A percentile compares a stretch with the other conserved stretches of the same genome.
Conservation (phyloP, 352 stramenopile species). For the Globisporangium camurandrum region DNA sequence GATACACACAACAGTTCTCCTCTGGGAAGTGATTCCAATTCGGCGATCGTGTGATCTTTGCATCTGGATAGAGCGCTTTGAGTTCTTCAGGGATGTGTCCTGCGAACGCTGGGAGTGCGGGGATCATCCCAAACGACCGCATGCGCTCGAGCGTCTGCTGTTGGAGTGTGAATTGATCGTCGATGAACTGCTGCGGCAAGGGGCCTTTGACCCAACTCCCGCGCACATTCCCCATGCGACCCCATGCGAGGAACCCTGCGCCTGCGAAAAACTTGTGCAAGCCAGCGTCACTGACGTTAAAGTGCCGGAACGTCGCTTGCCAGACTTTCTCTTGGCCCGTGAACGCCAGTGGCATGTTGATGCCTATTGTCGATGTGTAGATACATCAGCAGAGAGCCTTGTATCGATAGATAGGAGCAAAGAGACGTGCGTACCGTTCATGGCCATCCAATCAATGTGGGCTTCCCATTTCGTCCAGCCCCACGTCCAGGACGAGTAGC, state of each 20-base stretch:
- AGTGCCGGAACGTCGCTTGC: slow-evolving; percentile 79
- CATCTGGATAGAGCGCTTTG: slow-evolving; percentile 50
- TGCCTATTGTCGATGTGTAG: slow-evolving; percentile 32
- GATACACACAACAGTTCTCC: slow-evolving; percentile 79
- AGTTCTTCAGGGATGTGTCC: slow-evolving; percentile 85
- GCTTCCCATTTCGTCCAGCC: slow-evolving; percentile 83
- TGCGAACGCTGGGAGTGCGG: slow-evolving; percentile 84
- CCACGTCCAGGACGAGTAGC: slow-evolving; percentile 88
- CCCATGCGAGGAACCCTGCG: slow-evolving; percentile 83
- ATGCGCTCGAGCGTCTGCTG: slow-evolving; percentile 79
- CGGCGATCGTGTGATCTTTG: slow-evolving; percentile 74
- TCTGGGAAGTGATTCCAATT: slow-evolving; percentile 78
- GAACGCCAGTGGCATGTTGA: slow-evolving; percentile 89
- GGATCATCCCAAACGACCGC: slow-evolving; percentile 85
- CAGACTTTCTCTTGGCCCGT: slow-evolving; percentile 88
- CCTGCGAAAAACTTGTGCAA: slow-evolving; percentile 88
- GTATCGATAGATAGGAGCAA: neutral
- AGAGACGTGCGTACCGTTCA: slow-evolving; percentile 50
- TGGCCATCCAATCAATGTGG: slow-evolving; percentile 90
- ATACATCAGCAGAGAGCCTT: neutral
- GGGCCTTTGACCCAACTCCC: slow-evolving; percentile 80
- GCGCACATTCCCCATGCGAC: slow-evolving; percentile 86
- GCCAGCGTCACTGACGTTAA: slow-evolving; percentile 69
- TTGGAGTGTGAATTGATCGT: slow-evolving; percentile 72
- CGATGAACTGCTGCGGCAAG: slow-evolving; percentile 78